Base-by-base conservation (phyloP, 257 asterid species). In the Gardenia jasminoides region DNA sequence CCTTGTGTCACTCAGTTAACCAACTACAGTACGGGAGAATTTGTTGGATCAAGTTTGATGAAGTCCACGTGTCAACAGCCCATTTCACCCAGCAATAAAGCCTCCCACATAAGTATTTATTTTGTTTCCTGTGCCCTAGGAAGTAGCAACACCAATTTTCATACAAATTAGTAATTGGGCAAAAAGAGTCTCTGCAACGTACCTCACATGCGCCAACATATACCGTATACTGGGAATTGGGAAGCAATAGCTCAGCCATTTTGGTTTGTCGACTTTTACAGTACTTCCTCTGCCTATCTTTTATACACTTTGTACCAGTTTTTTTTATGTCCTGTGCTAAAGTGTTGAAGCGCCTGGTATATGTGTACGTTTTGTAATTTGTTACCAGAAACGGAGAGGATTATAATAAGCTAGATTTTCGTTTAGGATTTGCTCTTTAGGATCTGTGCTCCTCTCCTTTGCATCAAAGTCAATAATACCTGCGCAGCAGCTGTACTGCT, bases 41-140 rank as follows among this genome's bases (percentile, higher is more conserved):
- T 64, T 50, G 39, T 33, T 58, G 36, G 70, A 16, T 67, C 10
- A 6, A 48, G 79, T 76, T 44, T 54, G 50, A 74, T 33, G 50
- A 52, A 28, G 26, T 64, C 78, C 74, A 72, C 78, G 4, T 72
- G 82, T 73, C 74, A 73, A 65, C 24, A 24, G 4, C 36, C 72
- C 77, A 26, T 70, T 41, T 65, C 48, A 44, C 75, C 39, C 26
- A 16, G 15, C 36, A 31, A 5, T 67, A 15, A 33, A 67, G 26
- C 36, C 16, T 31, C 68, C 26, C 39, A 10, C 68, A 3, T 62
- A 0, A 10, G 12, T 46, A 46, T 46, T 8, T 44, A 44, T 26
- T 64, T 26, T 64, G 39, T 64, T 17, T 11, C 39, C 68, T 64
- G 39, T 39, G 3, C 36, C 28, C 6, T 62, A 11, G 20, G 39